Evolutionary conservation across 441 rosid species (phyloP), one percentile per base, ranked within the genome.

Genomic region (Pelargonium citronellum): DNA sequence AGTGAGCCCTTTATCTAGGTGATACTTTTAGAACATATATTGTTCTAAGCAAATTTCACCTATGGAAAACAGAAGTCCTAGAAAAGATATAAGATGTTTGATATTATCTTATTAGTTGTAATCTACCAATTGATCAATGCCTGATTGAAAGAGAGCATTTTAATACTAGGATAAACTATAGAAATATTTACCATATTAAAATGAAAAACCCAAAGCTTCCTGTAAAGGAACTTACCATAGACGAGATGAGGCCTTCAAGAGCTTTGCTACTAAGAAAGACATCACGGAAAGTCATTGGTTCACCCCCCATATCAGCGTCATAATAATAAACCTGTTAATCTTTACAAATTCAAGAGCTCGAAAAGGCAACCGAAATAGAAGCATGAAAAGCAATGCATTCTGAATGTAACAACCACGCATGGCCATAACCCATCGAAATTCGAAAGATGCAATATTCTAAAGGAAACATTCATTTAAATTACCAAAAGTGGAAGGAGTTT

Each of bases 241-340:
- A 89, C 58, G 90, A 80, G 0, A 87, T 82, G 68, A 94, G 85
- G 80, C 97, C 99, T 89, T 94, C 99, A 82, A 94, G 95, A 24
- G 97, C 97, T 78, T 88, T 91, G 76, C 99, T 88, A 53, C 80
- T 85, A 74, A 91, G 96, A 82, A 94, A 94, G 16, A 89, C 90
- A 19, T 90, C 85, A 0, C 81, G 83, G 47, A 91, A 94, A 70
- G 84, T 87, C 87, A 86, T 74, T 5, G 87, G 83, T 78, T 83
- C 91, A 58, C 80, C 84, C 41, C 87, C 92, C 2, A 83, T 24
- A 68, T 90, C 90, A 73, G 96, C 84, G 70, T 91, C 95, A 73
- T 84, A 78, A 76, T 87, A 90, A 84, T 87, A 87, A 72, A 84
- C 87, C 99, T 94, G 77, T 24, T 66, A 71, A 80, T 5, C n/a